Evolutionary conservation across 2,329 filamentous ascomycete species (phyloP), one percentile per base, ranked within the genome.

Genomic region (Fusarium sp.): DNA sequence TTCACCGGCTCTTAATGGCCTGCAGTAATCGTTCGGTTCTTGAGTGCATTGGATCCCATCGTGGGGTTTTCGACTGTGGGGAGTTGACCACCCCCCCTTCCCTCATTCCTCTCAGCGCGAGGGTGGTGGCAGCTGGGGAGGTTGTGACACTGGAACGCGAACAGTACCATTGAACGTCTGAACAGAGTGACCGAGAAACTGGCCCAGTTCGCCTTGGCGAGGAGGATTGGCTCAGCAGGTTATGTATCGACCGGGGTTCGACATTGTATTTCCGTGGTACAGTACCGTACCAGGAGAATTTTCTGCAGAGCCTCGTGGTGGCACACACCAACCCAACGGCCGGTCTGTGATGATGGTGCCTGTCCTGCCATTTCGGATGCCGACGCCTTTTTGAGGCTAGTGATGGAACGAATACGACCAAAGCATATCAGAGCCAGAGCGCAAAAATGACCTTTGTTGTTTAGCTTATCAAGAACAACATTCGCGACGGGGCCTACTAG

Each of bases 321-420:
- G 68, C 65, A 68, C 61, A 30, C 30, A 32, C 32, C 22, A 37
- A 58, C 35, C 45, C 22, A 63, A 25, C 40, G n/a, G 45, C 33
- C 27, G 20, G 25, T 61, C 47, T 35, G 43, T 47, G 69, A 65
- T 65, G 33, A 65, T 69, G 61, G 65, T 60, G n/a, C 30, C 57
- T 56, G 62, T 63, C 69, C 62, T 68, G 69, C 50, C 62, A 69
- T 71, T 63, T 71, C 69, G 66, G 69, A 64, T 59, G 56, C 45
- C 56, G 59, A 60, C 59, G 68, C 65, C 65, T 50, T 47, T 67
- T 27, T 50, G 27, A 37, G 58, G 67, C 50, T 68, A 40, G 40
- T 22, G 60, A n/a, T 63, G 45, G 45, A 63, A 63, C 35, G 45
- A 38, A 56, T 40, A 40, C 57, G 37, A 60, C 27, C 20, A 30